phyloP scores from a whole-genome alignment of 176 grass and related monocot genomes.

The Bromus sterilis region DNA sequence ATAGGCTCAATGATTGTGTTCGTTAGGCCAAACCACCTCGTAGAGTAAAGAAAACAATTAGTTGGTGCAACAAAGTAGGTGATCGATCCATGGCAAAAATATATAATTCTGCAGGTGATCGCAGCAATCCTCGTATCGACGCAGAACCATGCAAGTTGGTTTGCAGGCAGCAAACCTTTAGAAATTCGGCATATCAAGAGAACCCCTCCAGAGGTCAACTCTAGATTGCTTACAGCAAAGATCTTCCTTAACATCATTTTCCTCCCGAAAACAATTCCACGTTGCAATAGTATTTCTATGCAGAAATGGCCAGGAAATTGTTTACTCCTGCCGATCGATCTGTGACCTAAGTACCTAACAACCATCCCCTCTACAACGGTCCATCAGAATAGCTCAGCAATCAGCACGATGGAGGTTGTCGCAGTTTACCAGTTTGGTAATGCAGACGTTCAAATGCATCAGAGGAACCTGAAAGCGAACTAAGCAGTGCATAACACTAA shows the following conservation, averaged over 20 bases:
- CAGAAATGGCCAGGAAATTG: background rate
- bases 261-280: constrained; percentile 13
- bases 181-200: background rate
- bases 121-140: constrained; percentile 19
- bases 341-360: constrained; percentile 4
- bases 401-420: background rate
- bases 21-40: background rate
- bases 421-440: background rate
- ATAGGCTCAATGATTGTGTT: background rate
- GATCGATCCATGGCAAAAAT: background rate
- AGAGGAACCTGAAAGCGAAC: background rate
- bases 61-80: background rate
- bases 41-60: background rate
- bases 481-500: background rate
- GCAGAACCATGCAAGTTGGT: background rate
- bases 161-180: background rate
- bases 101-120: too few species aligned
- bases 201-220: background rate
- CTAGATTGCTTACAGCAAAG: background rate
- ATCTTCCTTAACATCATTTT: constrained; percentile 3
- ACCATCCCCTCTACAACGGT: background rate
- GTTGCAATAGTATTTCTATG: background rate
- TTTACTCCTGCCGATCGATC: background rate
- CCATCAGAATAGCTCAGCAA: background rate
- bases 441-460: background rate